Base-by-base conservation (phyloP, 331 rosid genomes). In the Pyrus hybrid region DNA sequence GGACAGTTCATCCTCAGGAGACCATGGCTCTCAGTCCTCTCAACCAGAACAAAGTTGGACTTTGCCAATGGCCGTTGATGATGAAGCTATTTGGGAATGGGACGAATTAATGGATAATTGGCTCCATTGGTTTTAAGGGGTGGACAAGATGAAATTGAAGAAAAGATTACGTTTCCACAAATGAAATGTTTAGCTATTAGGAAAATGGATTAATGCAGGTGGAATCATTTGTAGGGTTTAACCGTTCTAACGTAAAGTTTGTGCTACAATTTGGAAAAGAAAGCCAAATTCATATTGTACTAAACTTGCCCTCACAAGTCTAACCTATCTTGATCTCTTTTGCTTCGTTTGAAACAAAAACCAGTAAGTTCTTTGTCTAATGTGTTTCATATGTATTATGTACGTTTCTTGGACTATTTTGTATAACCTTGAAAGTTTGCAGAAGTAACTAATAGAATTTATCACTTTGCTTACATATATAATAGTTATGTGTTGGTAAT, bases 21-120 rank as follows among this genome's bases (percentile, higher is more conserved):
- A 90, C 2, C 82, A 20, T 26, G 85, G 56, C 43, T 83, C 23
- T 18, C 35, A 62, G 1, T 6, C 80, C 4, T 69, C 83, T 3
- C 86, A 35, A 7, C 32, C 73, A 20, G 82, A 53, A 66, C 37
- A 70, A 23, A 81, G 63, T 26, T 83, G 72, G 20, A 67, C 37
- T 35, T n/a, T 13, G 66, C 30, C n/a, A 6, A 79, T 81, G 88
- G 82, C 61, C n/a, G 43, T 62, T 63, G 87, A 80, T n/a, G 14
- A 78, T 12, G 89, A 82, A 63, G 63, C 81, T 21, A 57, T 76
- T 51, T 80, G 89, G 89, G 85, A 83, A 54, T 87, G 85, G 92
- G 94, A 89, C 70, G 80, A 78, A 28, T 67, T 89, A 4, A 20
- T 54, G 61, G 22, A 58, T 11, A 21, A 21, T 75, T 83, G 80